These are phyloP conservation scores for Saxispiralis lemnorum DNA, from an alignment of 495 filamentous ascomycete genomes.

Conservation along the genomic window DNA sequence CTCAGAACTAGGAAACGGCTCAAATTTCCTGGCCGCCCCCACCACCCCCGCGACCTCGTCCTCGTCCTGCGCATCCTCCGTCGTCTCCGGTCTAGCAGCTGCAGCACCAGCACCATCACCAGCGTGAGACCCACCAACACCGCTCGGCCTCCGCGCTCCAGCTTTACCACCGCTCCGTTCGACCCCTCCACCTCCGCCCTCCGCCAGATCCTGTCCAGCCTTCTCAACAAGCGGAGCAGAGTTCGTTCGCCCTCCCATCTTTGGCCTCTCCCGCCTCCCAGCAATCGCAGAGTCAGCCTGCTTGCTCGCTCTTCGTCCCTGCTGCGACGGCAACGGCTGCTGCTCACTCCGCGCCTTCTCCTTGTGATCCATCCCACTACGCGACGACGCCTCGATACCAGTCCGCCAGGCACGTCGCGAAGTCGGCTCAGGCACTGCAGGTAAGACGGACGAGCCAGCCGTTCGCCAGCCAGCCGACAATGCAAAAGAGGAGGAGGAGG, in stretches of 20 bases:
- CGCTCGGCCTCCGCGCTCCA: background rate
- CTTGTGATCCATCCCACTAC: background rate
- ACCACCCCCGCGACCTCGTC: conserved; percentile 14
- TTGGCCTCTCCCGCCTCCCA: conserved; percentile 10
- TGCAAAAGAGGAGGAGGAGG: too few relatives aligned
- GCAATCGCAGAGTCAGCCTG: conserved; percentile 1
- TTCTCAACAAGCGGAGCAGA: conserved; percentile 15
- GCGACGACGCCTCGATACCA: too few relatives aligned
- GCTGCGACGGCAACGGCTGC: conserved; percentile 3
- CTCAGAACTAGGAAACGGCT: conserved; percentile 15
- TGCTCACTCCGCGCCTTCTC: conserved; percentile 14
- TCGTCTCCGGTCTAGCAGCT: background rate
- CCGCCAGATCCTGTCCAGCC: background rate
- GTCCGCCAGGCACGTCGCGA: too few relatives aligned
- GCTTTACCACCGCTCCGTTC: background rate
- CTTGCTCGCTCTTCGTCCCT: conserved; percentile 8
- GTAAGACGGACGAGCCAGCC: too few relatives aligned
- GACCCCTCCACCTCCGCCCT: background rate
- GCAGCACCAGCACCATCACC: background rate
- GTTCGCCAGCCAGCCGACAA: too few relatives aligned
- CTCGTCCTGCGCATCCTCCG: conserved; percentile 12
- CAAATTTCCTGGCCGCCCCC: conserved; percentile 12
- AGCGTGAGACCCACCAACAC: too few relatives aligned
- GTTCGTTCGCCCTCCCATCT: conserved; percentile 10
- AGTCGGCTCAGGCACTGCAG: too few relatives aligned